Base-by-base conservation (phyloP, 2,329 filamentous ascomycete species). In the Phaeosphaeria sp. region DNA sequence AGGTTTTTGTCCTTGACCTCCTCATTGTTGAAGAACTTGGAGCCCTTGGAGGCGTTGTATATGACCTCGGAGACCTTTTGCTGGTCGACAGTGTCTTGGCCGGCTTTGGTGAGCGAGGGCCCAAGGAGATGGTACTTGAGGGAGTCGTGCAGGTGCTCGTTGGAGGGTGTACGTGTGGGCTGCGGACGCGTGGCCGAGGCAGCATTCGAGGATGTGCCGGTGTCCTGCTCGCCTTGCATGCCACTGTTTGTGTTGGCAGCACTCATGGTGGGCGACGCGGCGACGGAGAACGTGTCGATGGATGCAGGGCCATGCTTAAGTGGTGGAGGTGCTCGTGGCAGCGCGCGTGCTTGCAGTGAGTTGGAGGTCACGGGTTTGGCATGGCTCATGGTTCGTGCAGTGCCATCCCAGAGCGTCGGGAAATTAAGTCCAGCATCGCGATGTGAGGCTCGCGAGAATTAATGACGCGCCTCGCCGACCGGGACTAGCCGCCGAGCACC, bases 1-100 rank as follows among this genome's bases (percentile, higher is more conserved):
- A 98, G 85, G 45, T 86, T 84, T 69, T 90, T 89, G 80, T 98
- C 94, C 68, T 89, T 90, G 55, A 81, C 84, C 74, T 97, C 90
- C 77, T 99, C 95, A 58, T 93, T 92, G 66, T 90, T 91, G 84
- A 98, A 99, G 80, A 90, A 99, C 75, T 97, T 97, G 65, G 92
- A 96, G 48, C 95, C 95, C 74, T 96, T 97, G 17, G 93, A 97
- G 11, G 93, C 93, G 76, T 96, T 92, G 79, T 97, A 98, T 59
- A 99, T 99, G 66, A 98, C 89, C 68, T 98, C 93, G 2, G 93
- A 96, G 49, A 99, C 93, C 81, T 95, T 96, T 63, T 86, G 85
- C 79, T 98, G 95, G 70, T 99, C 92, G n/a, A 98, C 94, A 17
- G 87, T 84, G 71, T 96, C 92, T 75, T 98, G 93, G 1, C 95